Percentiles rank a stretch among this genome's conserved stretches.
Conservation (phyloP, 495 filamentous ascomycete genomes). For the Cercophora scortea region DNA sequence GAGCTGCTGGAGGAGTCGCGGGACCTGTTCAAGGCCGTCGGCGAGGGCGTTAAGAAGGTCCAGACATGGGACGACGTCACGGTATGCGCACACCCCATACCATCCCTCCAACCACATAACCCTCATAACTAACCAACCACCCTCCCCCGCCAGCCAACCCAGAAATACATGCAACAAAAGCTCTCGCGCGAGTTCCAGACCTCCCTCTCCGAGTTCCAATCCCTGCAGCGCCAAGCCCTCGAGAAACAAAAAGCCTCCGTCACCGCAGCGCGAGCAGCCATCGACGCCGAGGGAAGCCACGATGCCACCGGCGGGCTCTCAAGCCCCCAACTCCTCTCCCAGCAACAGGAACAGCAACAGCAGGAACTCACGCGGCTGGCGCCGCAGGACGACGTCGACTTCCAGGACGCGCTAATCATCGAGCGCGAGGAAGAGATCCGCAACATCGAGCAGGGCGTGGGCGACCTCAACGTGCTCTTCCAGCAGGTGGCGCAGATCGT, state of each 20-base stretch:
- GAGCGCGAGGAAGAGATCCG: conserved; percentile 95
- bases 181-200: conserved; percentile 85
- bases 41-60: conserved; percentile 87
- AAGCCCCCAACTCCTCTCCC: conserved; percentile 22
- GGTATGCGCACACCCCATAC: conserved; percentile 41
- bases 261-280: conserved; percentile 64
- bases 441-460: conserved; percentile 91
- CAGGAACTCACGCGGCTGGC: conserved; percentile 76
- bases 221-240: conserved; percentile 75
- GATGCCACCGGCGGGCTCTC: conserved; percentile 11
- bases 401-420: conserved; percentile 90
- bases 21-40: conserved; percentile 81
- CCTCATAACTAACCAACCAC: conserved; percentile 10
- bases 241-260: conserved; percentile 89
- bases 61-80: conserved; percentile 87
- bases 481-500: conserved; percentile 95
- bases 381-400: conserved; percentile 92
- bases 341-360: conserved; percentile 57
- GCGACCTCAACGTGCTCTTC: conserved; percentile 93
- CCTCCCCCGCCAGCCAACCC: conserved; percentile 55
- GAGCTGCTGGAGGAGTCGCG: conserved; percentile 78
- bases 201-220: conserved; percentile 82
- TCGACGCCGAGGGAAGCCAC: conserved; percentile 30
- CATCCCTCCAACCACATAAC: not conserved
- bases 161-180: conserved; percentile 87